Evolutionary conservation across 2,329 filamentous ascomycete genomes (phyloP).

Genomic region (Verticillium tricorpus): DNA sequence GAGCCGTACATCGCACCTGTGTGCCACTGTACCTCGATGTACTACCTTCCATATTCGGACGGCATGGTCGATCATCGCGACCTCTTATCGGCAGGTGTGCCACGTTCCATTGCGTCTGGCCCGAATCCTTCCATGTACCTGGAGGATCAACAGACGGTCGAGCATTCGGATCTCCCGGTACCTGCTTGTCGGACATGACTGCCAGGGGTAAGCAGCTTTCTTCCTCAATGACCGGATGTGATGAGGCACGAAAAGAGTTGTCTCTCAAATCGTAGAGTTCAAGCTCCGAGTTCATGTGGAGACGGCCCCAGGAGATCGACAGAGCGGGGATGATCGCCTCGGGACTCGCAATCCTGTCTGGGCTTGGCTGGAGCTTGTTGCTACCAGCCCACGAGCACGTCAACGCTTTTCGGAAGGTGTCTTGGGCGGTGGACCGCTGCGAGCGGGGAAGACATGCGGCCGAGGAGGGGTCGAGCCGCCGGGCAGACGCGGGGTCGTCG

Average conservation of each 20-base stretch:
- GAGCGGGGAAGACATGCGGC: neutral
- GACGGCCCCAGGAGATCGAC: neutral
- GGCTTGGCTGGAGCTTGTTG: neutral
- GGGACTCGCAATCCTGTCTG: neutral
- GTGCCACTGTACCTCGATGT: neutral
- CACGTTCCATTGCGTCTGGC: neutral
- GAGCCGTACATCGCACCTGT: neutral
- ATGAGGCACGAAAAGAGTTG: too few species aligned
- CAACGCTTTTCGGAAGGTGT: neutral
- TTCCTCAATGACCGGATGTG: too few species aligned
- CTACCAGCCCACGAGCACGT: neutral
- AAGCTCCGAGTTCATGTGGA: neutral
- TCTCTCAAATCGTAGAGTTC: neutral
- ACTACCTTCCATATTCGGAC: neutral
- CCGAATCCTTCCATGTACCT: neutral
- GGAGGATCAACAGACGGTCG: neutral
- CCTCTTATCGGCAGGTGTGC: neutral
- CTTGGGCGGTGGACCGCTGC: neutral
- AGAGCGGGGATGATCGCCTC: neutral
- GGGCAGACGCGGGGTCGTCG: neutral
- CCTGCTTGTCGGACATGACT: neutral
- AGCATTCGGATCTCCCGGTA: neutral
- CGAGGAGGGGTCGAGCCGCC: neutral
- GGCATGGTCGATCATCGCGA: neutral
- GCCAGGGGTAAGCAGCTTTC: too few species aligned